Conservation (phyloP, 1,139 yeast species). For the Starmera stellimalicola region DNA sequence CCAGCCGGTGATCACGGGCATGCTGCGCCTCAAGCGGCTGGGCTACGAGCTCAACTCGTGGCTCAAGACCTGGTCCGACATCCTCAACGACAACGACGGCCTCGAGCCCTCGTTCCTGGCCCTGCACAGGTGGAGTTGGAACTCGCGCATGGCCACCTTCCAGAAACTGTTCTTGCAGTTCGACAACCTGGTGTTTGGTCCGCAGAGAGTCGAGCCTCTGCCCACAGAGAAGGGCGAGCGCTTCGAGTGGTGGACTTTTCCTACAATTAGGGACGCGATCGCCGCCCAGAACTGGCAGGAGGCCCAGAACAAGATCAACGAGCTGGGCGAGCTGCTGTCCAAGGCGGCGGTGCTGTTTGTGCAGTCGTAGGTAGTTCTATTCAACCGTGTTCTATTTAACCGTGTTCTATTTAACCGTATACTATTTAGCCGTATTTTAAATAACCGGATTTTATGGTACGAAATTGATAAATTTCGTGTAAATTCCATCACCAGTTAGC, state of each 20-base stretch:
- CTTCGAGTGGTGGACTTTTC: conserved; percentile 61
- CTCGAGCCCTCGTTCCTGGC: conserved; percentile 65
- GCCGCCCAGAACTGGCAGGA: conserved; percentile 36
- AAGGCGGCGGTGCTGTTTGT: conserved; percentile 22
- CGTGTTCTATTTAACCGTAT: too few relatives aligned
- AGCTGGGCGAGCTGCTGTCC: conserved; percentile 29
- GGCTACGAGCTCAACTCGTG: conserved; percentile 36
- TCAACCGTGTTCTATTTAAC: not conserved
- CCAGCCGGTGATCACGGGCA: conserved; percentile 19
- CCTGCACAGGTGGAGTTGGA: conserved; percentile 73
- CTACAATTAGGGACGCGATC: conserved; percentile 62
- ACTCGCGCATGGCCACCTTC: conserved; percentile 49
- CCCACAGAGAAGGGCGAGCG: conserved; percentile 23
- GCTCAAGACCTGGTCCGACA: conserved; percentile 45
- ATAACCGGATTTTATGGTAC: too few relatives aligned
- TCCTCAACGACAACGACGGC: conserved; percentile 26
- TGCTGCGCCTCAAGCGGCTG: conserved; percentile 28
- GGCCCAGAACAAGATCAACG: conserved; percentile 49
- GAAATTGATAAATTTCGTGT: too few relatives aligned
- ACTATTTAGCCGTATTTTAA: too few relatives aligned
- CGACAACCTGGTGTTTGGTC: conserved; percentile 62
- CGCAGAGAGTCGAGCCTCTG: conserved; percentile 54
- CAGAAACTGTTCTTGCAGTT: conserved; percentile 45
- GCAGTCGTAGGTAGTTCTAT: not conserved
- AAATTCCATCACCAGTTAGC: too few relatives aligned